A percentile compares a stretch with the other conserved stretches of the same genome.
Evolutionary conservation across 2,329 filamentous ascomycete genomes (phyloP).

Genomic region (Bipolaris sorokiniana): DNA sequence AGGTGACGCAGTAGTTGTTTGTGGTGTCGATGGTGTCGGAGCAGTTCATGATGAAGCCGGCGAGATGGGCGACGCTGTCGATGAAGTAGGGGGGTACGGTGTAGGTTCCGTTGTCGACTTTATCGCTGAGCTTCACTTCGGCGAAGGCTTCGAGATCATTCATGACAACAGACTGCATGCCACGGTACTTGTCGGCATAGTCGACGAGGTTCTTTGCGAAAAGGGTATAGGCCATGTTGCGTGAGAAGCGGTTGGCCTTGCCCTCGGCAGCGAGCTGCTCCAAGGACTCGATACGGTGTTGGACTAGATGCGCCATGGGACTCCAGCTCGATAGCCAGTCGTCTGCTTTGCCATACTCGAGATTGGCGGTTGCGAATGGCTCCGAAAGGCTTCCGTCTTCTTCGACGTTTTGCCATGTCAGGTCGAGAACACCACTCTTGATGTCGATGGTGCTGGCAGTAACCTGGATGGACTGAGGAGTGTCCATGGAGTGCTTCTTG

Average conservation of each 20-base stretch:
- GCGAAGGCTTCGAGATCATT: slow-evolving; percentile 27
- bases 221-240: slow-evolving; percentile 30
- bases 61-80: slow-evolving; percentile 31
- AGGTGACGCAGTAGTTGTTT: slow-evolving; percentile 29
- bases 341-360: slow-evolving; percentile 12
- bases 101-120: slow-evolving; percentile 11
- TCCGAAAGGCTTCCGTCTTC: slow-evolving; percentile 1
- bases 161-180: slow-evolving; percentile 30
- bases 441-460: slow-evolving; percentile 14
- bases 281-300: slow-evolving; percentile 24
- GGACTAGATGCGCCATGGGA: slow-evolving; percentile 24
- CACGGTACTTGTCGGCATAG: slow-evolving; percentile 29
- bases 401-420: slow-evolving; percentile 17
- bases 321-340: slow-evolving; percentile 24
- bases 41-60: slow-evolving; percentile 35
- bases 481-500: slow-evolving; percentile 6
- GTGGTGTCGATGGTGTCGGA: slow-evolving; percentile 23
- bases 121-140: slow-evolving; percentile 10
- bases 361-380: slow-evolving; percentile 11
- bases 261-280: slow-evolving; percentile 17
- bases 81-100: slow-evolving; percentile 31
- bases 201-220: slow-evolving; percentile 29
- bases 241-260: slow-evolving; percentile 20
- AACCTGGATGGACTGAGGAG: slow-evolving; percentile 10
- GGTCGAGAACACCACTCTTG: slow-evolving; percentile 4